These are phyloP conservation scores for Colletotrichum tabaci DNA, from an alignment of 2,329 filamentous ascomycete genomes.

Conservation along the genomic window DNA sequence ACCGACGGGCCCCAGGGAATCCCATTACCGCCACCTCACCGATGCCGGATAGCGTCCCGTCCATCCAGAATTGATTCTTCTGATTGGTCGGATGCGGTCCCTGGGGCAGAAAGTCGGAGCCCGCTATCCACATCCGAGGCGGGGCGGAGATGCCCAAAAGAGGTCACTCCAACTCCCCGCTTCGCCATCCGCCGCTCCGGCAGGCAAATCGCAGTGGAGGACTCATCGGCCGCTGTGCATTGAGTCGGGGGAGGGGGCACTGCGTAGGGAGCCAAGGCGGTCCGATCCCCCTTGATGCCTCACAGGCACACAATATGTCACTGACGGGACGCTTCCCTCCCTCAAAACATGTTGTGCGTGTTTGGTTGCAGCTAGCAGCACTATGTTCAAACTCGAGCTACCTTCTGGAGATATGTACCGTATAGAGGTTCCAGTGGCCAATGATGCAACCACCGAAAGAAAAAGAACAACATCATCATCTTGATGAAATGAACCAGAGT, in stretches of 20 bases:
- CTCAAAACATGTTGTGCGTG: not conserved
- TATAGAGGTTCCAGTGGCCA: constrained; percentile 28
- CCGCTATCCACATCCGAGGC: constrained; percentile 11
- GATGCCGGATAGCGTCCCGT: constrained; percentile 28
- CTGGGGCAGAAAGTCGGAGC: constrained; percentile 26
- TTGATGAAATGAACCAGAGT: constrained; percentile 22
- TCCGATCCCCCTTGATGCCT: too few species aligned
- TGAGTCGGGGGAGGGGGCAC: too few species aligned
- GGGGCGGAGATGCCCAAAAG: constrained; percentile 43
- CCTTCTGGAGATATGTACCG: constrained; percentile 24
- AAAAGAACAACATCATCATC: constrained; percentile 17
- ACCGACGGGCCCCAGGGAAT: not conserved
- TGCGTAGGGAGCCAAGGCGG: too few species aligned
- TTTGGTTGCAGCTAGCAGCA: constrained; percentile 28
- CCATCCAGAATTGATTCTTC: not conserved
- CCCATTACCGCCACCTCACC: constrained; percentile 26
- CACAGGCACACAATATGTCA: too few species aligned
- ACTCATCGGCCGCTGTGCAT: too few species aligned
- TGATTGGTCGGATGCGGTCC: constrained; percentile 1
- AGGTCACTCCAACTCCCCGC: constrained; percentile 15
- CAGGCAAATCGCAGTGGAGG: constrained; percentile 10
- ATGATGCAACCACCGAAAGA: not conserved
- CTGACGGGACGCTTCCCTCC: not conserved
- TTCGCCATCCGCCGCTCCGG: constrained; percentile 29
- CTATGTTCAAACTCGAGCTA: constrained; percentile 34